Evolutionary conservation across 768 basidiomycete genomes (phyloP).

Genomic region (Trametes coccinea): DNA sequence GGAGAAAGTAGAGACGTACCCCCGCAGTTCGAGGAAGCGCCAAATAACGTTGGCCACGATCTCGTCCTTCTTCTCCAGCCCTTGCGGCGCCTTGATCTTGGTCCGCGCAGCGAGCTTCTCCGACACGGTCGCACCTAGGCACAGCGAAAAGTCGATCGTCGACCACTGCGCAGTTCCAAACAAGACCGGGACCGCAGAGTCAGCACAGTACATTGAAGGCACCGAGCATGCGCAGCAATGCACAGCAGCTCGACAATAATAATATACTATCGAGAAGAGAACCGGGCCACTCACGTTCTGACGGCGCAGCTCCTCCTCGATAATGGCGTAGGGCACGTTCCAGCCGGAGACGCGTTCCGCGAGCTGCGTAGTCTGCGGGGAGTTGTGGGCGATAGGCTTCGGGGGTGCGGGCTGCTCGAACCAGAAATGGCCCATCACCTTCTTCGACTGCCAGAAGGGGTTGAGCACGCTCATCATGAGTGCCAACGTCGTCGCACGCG

Average conservation of each 20-base stretch:
- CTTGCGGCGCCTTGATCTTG: conserved; percentile 56
- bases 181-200: conserved; percentile 7
- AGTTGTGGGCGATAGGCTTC: conserved; percentile 67
- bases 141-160: conserved; percentile 94
- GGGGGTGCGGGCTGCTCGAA: conserved; percentile 57
- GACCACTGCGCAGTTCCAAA: conserved; percentile 63
- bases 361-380: conserved; percentile 78
- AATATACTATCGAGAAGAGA: not conserved
- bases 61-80: conserved; percentile 96
- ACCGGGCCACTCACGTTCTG: conserved; percentile 76
- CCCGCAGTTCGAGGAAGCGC: conserved; percentile 95
- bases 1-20: conserved; percentile 53
- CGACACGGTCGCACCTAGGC: conserved; percentile 84
- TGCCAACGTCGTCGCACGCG: conserved; percentile 87
- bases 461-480: conserved; percentile 81
- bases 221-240: too few species aligned
- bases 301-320: conserved; percentile 93
- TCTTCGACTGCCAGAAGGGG: conserved; percentile 76
- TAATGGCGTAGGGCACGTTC: conserved; percentile 81
- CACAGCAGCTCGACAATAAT: not conserved
- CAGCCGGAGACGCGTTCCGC: conserved; percentile 87
- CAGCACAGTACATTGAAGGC: conserved; percentile 23
- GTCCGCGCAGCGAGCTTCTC: conserved; percentile 84
- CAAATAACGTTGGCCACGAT: conserved; percentile 97
- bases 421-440: conserved; percentile 76